Evolutionary conservation across 2,329 filamentous ascomycete genomes (phyloP), one percentile per base, ranked within the genome.

Genomic region (Ceratocystiopsis brevicomis): DNA sequence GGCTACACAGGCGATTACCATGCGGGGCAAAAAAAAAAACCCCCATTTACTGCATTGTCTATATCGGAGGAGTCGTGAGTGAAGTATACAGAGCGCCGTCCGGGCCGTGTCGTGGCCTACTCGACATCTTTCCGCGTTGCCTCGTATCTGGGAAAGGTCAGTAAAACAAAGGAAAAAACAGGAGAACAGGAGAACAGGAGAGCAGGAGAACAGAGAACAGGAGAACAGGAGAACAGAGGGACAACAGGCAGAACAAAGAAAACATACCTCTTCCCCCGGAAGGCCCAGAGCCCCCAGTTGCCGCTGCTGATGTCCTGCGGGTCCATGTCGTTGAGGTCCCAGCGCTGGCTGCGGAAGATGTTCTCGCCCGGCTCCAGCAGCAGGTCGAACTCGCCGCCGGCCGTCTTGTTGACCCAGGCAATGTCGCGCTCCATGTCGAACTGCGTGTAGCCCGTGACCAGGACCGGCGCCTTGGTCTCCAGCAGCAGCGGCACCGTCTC

Each of bases 201-300:
- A n/a, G n/a, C n/a, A n/a, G n/a, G n/a, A n/a, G n/a, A n/a, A n/a
- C n/a, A n/a, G n/a, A n/a, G n/a, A n/a, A n/a, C n/a, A n/a, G n/a
- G n/a, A n/a, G n/a, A n/a, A n/a, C n/a, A n/a, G n/a, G n/a, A n/a
- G n/a, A n/a, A n/a, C n/a, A n/a, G n/a, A n/a, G n/a, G n/a, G 38
- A 34, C 30, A 30, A n/a, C 10, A 30, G 4, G 2, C 4, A 30
- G 10, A 30, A 30, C 6, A 11, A 10, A 30, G 10, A 30, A 4
- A 30, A 30, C 73, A 53, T 73, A 95, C 75, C 88, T 81, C 75
- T 98, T 98, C 53, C 90, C 90, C 62, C 90, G 76, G 67, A 98
- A 98, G 14, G 81, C 86, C 85, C 92, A 98, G 2, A 94, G 68
- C 12, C 90, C 90, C 85, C 86, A 98, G 61, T 98, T 98, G 44